These are phyloP conservation scores for Lepidium campestre DNA, from an alignment of 441 rosid genomes.

Conservation along the genomic window DNA sequence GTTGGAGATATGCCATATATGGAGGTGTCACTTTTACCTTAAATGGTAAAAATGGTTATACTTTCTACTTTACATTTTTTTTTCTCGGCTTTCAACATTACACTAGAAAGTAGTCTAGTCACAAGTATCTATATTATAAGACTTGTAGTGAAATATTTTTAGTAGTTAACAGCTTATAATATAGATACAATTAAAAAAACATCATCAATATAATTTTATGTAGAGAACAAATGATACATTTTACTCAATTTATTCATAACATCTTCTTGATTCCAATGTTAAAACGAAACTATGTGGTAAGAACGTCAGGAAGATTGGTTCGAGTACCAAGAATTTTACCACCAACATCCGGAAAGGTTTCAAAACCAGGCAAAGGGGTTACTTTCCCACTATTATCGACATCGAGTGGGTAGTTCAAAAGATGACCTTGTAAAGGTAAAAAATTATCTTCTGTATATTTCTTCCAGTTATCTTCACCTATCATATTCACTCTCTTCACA, in stretches of 20 bases:
- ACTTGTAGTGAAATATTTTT: no score
- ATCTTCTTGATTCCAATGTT: background rate
- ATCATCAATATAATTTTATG: background rate
- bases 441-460: conserved; percentile 41
- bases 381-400: conserved; percentile 56
- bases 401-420: conserved; percentile 61
- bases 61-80: no score
- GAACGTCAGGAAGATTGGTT: conserved; percentile 60
- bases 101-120: no score
- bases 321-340: conserved; percentile 72
- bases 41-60: no score
- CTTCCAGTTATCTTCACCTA: conserved; percentile 71
- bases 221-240: background rate
- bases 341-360: conserved; percentile 75
- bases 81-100: no score
- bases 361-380: conserved; percentile 47
- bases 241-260: background rate
- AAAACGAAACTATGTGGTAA: conserved; percentile 47
- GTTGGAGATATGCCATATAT: no score
- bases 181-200: background rate
- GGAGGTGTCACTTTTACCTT: no score
- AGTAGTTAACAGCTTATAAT: no score
- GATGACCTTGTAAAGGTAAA: conserved; percentile 54
- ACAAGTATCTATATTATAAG: no score
- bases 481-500: conserved; percentile 52